A percentile compares a stretch with the other conserved stretches of the same genome.
Conservation (phyloP, 371 early-diverging fungal genomes). For the Mortierella sp. region DNA sequence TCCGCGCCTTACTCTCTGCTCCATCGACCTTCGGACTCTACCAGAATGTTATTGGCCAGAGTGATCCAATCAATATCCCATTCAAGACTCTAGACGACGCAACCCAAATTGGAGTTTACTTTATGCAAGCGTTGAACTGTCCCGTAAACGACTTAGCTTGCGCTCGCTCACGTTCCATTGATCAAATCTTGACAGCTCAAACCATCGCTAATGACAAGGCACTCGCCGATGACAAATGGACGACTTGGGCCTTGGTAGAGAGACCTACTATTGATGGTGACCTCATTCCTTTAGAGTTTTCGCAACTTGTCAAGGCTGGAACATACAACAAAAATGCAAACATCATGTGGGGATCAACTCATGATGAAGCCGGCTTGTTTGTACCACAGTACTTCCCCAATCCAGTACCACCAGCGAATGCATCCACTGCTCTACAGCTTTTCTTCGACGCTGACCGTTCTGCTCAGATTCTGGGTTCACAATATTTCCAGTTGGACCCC, state of each 20-base stretch:
- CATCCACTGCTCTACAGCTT: slow-evolving; percentile 12
- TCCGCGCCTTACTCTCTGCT: slow-evolving; percentile 45
- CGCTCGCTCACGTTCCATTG: slow-evolving; percentile 24
- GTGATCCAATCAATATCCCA: slow-evolving; percentile 37
- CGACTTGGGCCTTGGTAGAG: slow-evolving; percentile 35
- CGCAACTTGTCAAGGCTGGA: slow-evolving; percentile 28
- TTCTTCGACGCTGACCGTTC: slow-evolving; percentile 32
- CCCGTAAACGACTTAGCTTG: slow-evolving; percentile 18
- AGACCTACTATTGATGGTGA: slow-evolving; percentile 40
- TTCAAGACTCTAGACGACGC: slow-evolving; percentile 22
- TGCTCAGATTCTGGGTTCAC: slow-evolving; percentile 12
- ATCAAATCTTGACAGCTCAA: slow-evolving; percentile 36
- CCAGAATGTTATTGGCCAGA: slow-evolving; percentile 35
- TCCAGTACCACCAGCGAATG: slow-evolving; percentile 23
- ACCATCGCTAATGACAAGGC: slow-evolving; percentile 17
- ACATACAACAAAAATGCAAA: slow-evolving; percentile 50
- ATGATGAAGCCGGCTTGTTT: slow-evolving; percentile 52
- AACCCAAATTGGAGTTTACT: slow-evolving; percentile 9
- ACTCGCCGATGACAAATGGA: slow-evolving; percentile 36
- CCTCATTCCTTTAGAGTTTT: slow-evolving; percentile 32
- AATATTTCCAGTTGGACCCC: slow-evolving; percentile 13
- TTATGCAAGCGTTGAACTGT: slow-evolving; percentile 28
- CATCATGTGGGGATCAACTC: slow-evolving; percentile 50
- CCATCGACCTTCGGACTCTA: slow-evolving; percentile 28
- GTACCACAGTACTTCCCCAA: slow-evolving; percentile 44